Evolutionary conservation across 2,329 filamentous ascomycete genomes (phyloP).

Genomic region (Paraconiothyrium sp.): DNA sequence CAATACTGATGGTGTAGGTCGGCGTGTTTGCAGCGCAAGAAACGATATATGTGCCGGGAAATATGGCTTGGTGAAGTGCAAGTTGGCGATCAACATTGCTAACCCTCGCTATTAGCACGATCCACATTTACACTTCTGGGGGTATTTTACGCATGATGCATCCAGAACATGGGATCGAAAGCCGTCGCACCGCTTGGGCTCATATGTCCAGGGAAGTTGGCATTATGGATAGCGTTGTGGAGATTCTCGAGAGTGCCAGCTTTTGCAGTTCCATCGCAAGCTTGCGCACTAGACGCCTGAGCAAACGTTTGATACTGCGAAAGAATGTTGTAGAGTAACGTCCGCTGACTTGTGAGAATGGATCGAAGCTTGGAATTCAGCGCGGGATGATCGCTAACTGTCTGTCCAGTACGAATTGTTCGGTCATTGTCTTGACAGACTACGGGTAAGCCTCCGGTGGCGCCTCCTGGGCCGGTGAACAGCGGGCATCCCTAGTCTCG

Average conservation of each 20-base stretch:
- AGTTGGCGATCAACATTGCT: constrained; percentile 56
- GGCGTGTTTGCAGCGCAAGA: constrained; percentile 43
- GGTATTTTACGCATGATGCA: constrained; percentile 20
- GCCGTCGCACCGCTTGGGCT: constrained; percentile 14
- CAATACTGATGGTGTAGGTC: constrained; percentile 47
- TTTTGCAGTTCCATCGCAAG: constrained; percentile 4
- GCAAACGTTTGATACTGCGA: constrained; percentile 24
- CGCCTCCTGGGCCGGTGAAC: constrained; percentile 39
- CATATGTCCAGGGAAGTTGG: constrained; percentile 49
- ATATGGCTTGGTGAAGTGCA: constrained; percentile 77
- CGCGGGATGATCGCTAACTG: constrained; percentile 16
- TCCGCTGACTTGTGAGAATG: constrained; percentile 11
- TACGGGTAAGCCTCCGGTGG: constrained; percentile 64
- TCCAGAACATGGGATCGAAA: constrained; percentile 28
- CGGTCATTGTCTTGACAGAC: constrained; percentile 58
- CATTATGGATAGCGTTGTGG: constrained; percentile 22
- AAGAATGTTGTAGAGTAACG: constrained; percentile 27
- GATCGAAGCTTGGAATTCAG: constrained; percentile 15
- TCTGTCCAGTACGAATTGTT: constrained; percentile 21
- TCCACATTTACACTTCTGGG: too few relatives aligned
- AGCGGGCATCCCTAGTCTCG: constrained; percentile 16
- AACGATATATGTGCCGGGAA: constrained; percentile 71
- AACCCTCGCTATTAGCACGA: neutral
- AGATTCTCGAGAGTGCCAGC: constrained; percentile 22
- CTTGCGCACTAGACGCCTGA: constrained; percentile 10